These are phyloP conservation scores for Phylloporus arenicola DNA, from an alignment of 768 basidiomycete species.

Conservation along the genomic window DNA sequence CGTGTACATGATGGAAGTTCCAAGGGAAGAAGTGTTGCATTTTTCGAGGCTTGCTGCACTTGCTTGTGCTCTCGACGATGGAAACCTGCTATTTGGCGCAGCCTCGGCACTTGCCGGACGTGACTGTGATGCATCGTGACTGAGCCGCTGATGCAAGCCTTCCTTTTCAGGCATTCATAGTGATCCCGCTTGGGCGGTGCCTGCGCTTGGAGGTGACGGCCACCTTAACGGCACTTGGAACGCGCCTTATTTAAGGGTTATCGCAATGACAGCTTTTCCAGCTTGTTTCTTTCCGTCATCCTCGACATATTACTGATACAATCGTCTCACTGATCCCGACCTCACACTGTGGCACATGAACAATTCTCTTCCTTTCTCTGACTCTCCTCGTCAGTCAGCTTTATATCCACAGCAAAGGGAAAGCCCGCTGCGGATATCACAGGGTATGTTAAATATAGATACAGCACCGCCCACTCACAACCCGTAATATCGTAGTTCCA, in stretches of 20 bases:
- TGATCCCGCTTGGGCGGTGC: neutral
- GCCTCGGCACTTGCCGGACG: constrained; percentile 22
- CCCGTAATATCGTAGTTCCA: constrained; percentile 4
- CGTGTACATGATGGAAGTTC: constrained; percentile 29
- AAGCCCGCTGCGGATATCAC: constrained; percentile 1
- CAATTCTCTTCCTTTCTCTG: constrained; percentile 9
- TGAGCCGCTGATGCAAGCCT: constrained; percentile 13
- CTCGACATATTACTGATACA: constrained; percentile 12
- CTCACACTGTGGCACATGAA: constrained; percentile 8
- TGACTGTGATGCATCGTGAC: constrained; percentile 17
- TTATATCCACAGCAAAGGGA: constrained; percentile 2
- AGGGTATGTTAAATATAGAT: constrained; percentile 5
- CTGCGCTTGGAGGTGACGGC: neutral
- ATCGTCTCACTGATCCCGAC: constrained; percentile 2
- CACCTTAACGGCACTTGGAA: constrained; percentile 21
- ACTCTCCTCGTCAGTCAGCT: constrained; percentile 16
- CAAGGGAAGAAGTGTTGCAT: constrained; percentile 27
- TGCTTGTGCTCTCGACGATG: constrained; percentile 15
- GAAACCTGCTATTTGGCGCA: constrained; percentile 20
- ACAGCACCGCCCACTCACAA: neutral
- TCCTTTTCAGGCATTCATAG: constrained; percentile 20
- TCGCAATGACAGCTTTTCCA: neutral
- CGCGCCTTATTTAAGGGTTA: constrained; percentile 14
- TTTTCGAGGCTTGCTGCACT: constrained; percentile 22
- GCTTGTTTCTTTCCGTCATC: neutral